These are phyloP conservation scores for Moesziomyces antarcticus DNA, from an alignment of 1,284 basidiomycete species.

Conservation along the genomic window DNA sequence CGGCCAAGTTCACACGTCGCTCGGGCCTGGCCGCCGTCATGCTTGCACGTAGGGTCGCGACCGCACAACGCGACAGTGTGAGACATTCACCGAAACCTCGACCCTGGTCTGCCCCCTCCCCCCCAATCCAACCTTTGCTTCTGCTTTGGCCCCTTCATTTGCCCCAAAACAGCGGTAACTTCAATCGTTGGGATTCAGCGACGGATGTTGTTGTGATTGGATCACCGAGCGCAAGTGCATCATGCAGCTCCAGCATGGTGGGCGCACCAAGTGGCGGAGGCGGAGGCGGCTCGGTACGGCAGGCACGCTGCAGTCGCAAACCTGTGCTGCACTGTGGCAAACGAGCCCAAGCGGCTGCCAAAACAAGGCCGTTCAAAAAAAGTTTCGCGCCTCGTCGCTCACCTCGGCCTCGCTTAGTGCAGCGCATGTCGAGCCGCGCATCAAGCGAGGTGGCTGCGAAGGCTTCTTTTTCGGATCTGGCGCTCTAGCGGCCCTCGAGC, in stretches of 20 bases:
- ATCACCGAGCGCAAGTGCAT: neutral
- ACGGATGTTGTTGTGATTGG: neutral
- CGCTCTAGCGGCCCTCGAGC: neutral
- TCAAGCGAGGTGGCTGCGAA: neutral
- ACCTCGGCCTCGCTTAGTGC: constrained; percentile 2
- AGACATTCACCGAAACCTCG: constrained; percentile 20
- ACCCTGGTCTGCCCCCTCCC: neutral
- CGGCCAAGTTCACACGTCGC: neutral
- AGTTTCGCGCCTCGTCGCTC: neutral
- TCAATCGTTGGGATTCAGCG: neutral
- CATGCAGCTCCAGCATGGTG: neutral
- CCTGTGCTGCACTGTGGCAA: neutral
- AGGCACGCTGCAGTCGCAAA: neutral
- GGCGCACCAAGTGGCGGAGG: too few relatives aligned
- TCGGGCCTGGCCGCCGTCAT: too few relatives aligned
- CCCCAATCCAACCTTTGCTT: neutral
- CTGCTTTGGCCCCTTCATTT: neutral
- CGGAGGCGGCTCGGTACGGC: neutral
- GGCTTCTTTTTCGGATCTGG: neutral
- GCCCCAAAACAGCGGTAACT: neutral
- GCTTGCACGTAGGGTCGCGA: neutral
- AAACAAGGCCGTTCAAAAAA: too few relatives aligned
- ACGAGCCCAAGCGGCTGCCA: neutral
- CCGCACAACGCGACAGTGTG: neutral
- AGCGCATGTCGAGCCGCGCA: neutral